Evolutionary conservation across 306 rosid species (phyloP).

Genomic region (Malus asiatica): DNA sequence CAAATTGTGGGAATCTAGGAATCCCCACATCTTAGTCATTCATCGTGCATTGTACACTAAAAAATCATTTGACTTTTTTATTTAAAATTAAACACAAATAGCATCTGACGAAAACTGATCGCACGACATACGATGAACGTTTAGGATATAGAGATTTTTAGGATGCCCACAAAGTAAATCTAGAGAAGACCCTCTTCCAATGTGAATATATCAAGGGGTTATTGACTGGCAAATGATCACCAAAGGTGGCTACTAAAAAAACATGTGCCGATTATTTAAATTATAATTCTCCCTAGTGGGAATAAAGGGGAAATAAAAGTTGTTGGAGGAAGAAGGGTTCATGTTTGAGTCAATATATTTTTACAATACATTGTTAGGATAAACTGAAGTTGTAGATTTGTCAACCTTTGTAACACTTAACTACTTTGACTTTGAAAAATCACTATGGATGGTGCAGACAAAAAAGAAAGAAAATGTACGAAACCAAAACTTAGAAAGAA

Average conservation of each 20-base stretch:
- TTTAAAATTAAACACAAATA: too few species aligned
- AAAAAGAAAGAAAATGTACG: background rate
- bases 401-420: background rate
- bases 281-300: background rate
- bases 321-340: background rate
- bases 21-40: too few species aligned
- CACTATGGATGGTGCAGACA: background rate
- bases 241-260: background rate
- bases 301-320: background rate
- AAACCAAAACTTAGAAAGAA: too few species aligned
- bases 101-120: accelerated
- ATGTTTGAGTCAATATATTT: background rate
- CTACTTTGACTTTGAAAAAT: background rate
- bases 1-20: accelerated
- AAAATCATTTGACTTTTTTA: too few species aligned
- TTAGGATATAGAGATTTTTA: accelerated
- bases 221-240: background rate
- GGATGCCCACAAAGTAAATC: too few species aligned
- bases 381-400: background rate
- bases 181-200: too few species aligned
- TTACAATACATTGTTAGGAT: background rate
- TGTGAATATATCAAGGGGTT: background rate
- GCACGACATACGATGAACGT: accelerated
- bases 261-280: background rate
- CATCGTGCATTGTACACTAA: accelerated